phyloP scores from a whole-genome alignment of 2,329 filamentous ascomycete species.

The Diaporthe nobilis region DNA sequence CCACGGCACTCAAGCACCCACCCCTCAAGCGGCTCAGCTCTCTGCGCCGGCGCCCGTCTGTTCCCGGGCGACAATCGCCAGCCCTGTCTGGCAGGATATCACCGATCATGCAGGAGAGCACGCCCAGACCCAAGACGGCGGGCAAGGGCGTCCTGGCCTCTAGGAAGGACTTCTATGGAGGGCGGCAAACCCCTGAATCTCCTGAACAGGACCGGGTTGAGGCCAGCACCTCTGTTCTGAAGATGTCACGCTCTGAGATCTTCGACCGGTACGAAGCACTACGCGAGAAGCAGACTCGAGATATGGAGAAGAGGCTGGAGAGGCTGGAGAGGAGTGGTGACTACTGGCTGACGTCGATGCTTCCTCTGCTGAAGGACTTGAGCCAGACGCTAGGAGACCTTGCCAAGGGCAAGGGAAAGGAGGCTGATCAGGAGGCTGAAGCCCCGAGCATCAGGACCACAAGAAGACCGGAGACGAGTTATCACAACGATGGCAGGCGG shows the following conservation, averaged over 20 bases:
- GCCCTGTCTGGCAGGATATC: slow-evolving; percentile 8
- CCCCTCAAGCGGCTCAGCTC: slow-evolving; percentile 32
- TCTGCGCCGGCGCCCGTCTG: slow-evolving; percentile 1
- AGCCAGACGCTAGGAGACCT: slow-evolving; percentile 52
- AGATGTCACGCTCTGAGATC: slow-evolving; percentile 35
- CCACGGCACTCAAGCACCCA: slow-evolving; percentile 24
- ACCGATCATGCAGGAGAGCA: slow-evolving; percentile 10
- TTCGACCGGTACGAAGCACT: slow-evolving; percentile 40
- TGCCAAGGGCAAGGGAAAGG: not conserved
- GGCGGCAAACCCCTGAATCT: slow-evolving; percentile 6
- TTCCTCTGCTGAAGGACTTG: slow-evolving; percentile 61
- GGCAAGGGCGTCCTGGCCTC: slow-evolving; percentile 37
- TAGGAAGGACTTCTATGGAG: slow-evolving; percentile 31
- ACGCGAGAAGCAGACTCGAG: slow-evolving; percentile 45
- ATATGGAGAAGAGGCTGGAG: slow-evolving; percentile 63
- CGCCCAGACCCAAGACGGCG: slow-evolving; percentile 34
- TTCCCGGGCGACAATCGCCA: slow-evolving; percentile 9
- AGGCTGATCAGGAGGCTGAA: not conserved
- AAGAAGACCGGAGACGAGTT: not conserved
- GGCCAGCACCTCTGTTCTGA: slow-evolving; percentile 9
- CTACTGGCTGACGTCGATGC: slow-evolving; percentile 59
- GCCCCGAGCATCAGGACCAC: not conserved
- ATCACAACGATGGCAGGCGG: slow-evolving; percentile 11
- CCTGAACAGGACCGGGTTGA: not conserved
- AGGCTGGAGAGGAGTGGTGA: slow-evolving; percentile 63